Conservation (phyloP, 768 basidiomycete species). For the Naganishia friedmannii region DNA sequence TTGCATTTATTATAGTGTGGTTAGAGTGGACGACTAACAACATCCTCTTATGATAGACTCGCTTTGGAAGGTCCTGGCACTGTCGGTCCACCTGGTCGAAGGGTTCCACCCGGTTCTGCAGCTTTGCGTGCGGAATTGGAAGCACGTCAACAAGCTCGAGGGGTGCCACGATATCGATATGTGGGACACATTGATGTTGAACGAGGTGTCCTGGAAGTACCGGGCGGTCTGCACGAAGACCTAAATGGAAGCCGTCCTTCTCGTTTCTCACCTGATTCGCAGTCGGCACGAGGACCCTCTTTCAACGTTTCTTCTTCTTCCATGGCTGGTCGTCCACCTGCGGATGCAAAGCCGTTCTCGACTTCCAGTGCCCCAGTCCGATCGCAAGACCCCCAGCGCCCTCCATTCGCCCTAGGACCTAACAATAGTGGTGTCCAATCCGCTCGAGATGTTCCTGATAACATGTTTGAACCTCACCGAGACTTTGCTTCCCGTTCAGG, state of each 20-base stretch:
- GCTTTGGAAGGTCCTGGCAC: conserved; percentile 3
- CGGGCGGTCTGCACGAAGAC: not conserved
- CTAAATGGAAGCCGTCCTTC: not conserved
- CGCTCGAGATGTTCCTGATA: not conserved
- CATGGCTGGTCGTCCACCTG: not conserved
- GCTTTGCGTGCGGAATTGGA: conserved; percentile 12
- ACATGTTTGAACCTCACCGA: not conserved
- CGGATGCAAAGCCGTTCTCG: not conserved
- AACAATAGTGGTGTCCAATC: not conserved
- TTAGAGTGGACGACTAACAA: not conserved
- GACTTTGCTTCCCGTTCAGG: not conserved
- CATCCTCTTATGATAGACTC: not conserved
- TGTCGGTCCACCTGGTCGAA: not conserved
- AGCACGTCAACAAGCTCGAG: conserved; percentile 15
- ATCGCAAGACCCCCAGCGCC: not conserved
- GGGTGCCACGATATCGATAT: conserved; percentile 14
- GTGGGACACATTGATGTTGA: conserved; percentile 6
- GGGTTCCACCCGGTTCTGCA: conserved; percentile 10
- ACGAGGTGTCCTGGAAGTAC: not conserved
- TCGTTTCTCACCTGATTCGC: not conserved
- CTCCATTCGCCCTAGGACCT: not conserved
- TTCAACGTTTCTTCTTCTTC: not conserved
- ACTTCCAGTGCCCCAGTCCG: not conserved
- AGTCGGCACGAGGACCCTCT: not conserved
- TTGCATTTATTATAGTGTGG: not conserved